Evolutionary conservation across 805 yeast genomes (phyloP), one percentile per base, ranked within the genome.

Genomic region (Candida germanica): DNA sequence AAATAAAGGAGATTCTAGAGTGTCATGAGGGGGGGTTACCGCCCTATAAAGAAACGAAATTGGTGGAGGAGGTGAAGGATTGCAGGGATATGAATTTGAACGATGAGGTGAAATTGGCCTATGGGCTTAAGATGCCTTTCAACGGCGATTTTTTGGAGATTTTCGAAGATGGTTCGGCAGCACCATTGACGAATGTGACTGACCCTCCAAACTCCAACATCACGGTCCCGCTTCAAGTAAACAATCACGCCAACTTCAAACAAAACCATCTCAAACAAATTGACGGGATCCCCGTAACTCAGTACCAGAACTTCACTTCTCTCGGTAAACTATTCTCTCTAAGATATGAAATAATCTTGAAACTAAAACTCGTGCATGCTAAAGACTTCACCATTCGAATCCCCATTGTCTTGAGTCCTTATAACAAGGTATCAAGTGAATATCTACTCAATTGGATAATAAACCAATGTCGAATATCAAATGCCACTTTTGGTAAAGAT

Each of bases 351-450:
- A 46, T 75, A 3, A 52, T 66, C 0, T 40, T 80, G 15, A 77
- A 74, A 38, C 64, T 75, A 29, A 76, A 75, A 40, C 50, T 75
- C 15, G 53, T 56, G 12, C 73, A 67, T 26, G 72, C 74, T 3
- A 75, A 74, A 44, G 76, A 74, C 39, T 58, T 78, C 26, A 73
- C 68, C 29, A 51, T 75, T 8, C 52, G 60, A 11, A 65, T 77
- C 15, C 83, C 82, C 1, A 56, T 80, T 4, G 73, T 73, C 1
- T 64, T 80, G 0, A 63, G 80, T 18, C 79, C 80, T 2, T 77
- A 71, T 59, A 71, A 76, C 46, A 53, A 71, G 24, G 45, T 54
- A 2, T 66, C 73, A 45, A 61, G 79, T 27, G 69, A 64, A 22
- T 69, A 76, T 38, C 50, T 79, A 9, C 62, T 79, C 37, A 66